These are phyloP conservation scores for Cryphonectria radicalis DNA, from an alignment of 2,329 filamentous ascomycete genomes.

Conservation along the genomic window DNA sequence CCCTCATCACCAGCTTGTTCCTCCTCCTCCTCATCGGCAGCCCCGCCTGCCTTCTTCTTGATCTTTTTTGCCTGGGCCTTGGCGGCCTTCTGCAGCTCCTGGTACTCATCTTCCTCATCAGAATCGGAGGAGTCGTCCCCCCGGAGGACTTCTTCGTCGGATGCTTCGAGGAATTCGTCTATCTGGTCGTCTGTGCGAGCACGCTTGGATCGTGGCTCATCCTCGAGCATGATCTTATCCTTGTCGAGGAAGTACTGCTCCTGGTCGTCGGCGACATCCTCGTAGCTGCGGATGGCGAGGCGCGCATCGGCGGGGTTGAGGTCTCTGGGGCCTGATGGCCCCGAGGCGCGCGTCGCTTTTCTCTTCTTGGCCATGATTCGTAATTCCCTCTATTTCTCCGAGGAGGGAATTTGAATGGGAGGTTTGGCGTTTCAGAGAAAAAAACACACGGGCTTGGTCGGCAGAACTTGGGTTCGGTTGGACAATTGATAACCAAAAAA, in stretches of 20 bases:
- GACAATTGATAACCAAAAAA: background rate
- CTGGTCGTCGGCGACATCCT: conserved; percentile 90
- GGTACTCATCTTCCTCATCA: conserved; percentile 34
- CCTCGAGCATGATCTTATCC: conserved; percentile 85
- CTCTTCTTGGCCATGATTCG: conserved; percentile 66
- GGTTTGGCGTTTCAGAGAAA: background rate
- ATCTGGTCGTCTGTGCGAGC: conserved; percentile 72
- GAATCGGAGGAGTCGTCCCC: conserved; percentile 33
- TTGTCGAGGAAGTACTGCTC: conserved; percentile 90
- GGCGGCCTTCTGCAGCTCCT: conserved; percentile 27
- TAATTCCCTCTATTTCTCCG: background rate
- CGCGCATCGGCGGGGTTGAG: conserved; percentile 63
- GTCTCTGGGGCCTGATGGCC: conserved; percentile 57
- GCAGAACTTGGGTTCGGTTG: background rate
- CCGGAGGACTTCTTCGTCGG: conserved; percentile 61
- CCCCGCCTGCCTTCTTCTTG: conserved; percentile 46
- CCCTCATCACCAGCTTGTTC: conserved; percentile 54
- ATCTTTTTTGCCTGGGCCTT: conserved; percentile 33
- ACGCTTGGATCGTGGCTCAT: conserved; percentile 78
- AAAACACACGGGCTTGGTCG: background rate
- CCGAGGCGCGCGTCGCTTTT: conserved; percentile 64
- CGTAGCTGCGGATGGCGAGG: conserved; percentile 67
- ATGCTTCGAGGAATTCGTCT: conserved; percentile 60
- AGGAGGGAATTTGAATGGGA: background rate
- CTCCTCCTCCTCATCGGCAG: conserved; percentile 66